phyloP scores from a whole-genome alignment of 805 yeast species.

The Teunomyces stri region DNA sequence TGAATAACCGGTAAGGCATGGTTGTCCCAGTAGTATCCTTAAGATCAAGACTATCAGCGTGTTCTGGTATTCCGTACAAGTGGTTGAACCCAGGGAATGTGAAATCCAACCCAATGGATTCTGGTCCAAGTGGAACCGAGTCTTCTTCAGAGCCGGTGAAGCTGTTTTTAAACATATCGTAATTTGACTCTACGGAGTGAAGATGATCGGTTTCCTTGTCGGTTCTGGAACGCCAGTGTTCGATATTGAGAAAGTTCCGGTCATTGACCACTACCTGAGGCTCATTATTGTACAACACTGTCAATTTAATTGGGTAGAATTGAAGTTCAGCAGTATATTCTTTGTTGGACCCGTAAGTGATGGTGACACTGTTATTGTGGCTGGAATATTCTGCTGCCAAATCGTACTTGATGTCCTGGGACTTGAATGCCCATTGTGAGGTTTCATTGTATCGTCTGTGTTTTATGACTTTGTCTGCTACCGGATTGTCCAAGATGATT shows the following conservation, averaged over 20 bases:
- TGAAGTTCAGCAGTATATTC: constrained; percentile 44
- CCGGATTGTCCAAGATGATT: constrained; percentile 5
- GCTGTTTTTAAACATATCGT: constrained; percentile 66
- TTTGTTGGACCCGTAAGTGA: constrained; percentile 36
- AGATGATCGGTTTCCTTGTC: constrained; percentile 35
- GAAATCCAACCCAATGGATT: constrained; percentile 80
- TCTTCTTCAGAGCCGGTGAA: constrained; percentile 70
- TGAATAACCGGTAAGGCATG: constrained; percentile 79
- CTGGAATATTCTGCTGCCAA: constrained; percentile 13
- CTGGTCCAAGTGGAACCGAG: constrained; percentile 78
- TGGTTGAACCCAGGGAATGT: constrained; percentile 56
- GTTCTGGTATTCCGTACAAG: constrained; percentile 96
- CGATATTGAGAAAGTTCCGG: constrained; percentile 69
- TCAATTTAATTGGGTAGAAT: constrained; percentile 49
- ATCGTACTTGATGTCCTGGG: constrained; percentile 10
- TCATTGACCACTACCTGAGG: constrained; percentile 64
- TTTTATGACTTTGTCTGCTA: constrained; percentile 23
- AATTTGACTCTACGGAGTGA: constrained; percentile 59
- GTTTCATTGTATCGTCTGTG: constrained; percentile 60
- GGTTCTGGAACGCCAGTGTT: constrained; percentile 59
- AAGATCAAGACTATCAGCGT: constrained; percentile 75
- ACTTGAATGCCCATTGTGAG: constrained; percentile 53
- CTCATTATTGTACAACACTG: constrained; percentile 44
- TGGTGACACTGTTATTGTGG: constrained; percentile 13
- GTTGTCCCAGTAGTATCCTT: constrained; percentile 62